Evolutionary conservation across 305 asterid genomes (phyloP), one percentile per base, ranked within the genome.

Genomic region (Fraxinus sp.): DNA sequence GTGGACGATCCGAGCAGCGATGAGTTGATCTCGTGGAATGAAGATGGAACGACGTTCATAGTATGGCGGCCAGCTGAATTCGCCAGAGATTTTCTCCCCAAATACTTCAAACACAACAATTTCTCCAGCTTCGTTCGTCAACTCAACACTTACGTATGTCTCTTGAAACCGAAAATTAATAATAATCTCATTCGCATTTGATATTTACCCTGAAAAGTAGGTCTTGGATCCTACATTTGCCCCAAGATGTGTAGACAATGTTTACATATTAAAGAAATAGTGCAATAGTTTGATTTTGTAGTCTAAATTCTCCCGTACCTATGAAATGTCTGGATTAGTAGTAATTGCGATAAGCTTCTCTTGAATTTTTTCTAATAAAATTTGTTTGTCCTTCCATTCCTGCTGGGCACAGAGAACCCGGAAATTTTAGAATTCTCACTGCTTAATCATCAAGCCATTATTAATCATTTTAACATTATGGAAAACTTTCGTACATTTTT

Each of bases 1-100:
- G 92, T 91, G 5, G 90, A 91, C 16, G 94, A 91, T 87, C 87
- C 91, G 1, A 55, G 77, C 24, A 70, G 80, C 10, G 89, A 89
- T 64, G 90, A 88, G 2, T 46, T 89, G 85, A 86, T 91, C 64
- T 91, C 94, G 5, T 91, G 92, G 94, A 91, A 87, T 78, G 89
- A 88, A 33, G 92, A 91, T 24, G 92, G 94, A 26, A 85, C 91
- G 0, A 70, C 89, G 2, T 91, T 91, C 85, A 82, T 91, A 62
- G 91, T 89, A 18, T 91, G 92, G 92, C 87, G 89, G 66, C 86
- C 91, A 3, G 89, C 91, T 33, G 94, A 91, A 73, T 91, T 89
- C 41, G 91, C 92, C 4, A 83, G 89, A 64, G 94, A 91, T 84
- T 87, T 91, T 90, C 88, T 90, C 14, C 93, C 93, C 0, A 87